phyloP scores from a whole-genome alignment of 257 asterid genomes.

The Solanum neorickii region DNA sequence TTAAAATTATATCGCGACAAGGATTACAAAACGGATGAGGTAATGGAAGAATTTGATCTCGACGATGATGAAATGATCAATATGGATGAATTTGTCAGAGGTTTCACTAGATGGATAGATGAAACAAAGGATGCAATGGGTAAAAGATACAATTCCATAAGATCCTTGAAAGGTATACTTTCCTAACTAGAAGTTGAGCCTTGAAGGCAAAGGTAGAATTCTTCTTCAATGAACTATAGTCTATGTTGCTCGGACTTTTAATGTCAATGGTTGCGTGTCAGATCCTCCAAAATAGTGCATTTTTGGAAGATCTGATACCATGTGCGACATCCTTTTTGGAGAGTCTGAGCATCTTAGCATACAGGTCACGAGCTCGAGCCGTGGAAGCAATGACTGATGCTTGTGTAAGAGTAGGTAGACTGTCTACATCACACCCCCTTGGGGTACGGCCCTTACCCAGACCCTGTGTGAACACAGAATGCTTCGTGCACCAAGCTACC shows the following conservation, averaged over 20 bases:
- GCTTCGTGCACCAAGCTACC: background rate
- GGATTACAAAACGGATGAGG: conserved; percentile 16
- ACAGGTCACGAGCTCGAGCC: background rate
- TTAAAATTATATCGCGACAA: conserved; percentile 11
- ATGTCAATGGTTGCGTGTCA: background rate
- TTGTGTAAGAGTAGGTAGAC: background rate
- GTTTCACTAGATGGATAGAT: conserved; percentile 46
- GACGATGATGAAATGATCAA: conserved; percentile 36
- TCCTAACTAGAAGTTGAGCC: background rate
- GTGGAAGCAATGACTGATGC: background rate
- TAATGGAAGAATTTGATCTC: conserved; percentile 33
- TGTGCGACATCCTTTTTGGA: background rate
- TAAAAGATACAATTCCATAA: conserved; percentile 31
- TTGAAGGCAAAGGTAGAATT: background rate
- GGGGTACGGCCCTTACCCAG: background rate
- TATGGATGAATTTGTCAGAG: conserved; percentile 39
- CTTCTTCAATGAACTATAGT: background rate
- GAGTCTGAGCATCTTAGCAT: background rate
- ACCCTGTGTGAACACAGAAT: background rate
- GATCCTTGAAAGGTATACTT: conserved; percentile 23
- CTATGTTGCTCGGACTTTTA: background rate
- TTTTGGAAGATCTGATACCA: background rate
- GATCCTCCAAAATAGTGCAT: background rate
- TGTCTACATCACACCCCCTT: background rate
- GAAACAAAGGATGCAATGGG: conserved; percentile 41